A percentile compares a stretch with the other conserved stretches of the same genome.
Conservation (phyloP, 1,284 basidiomycete genomes). For the Trametes pubescens region DNA sequence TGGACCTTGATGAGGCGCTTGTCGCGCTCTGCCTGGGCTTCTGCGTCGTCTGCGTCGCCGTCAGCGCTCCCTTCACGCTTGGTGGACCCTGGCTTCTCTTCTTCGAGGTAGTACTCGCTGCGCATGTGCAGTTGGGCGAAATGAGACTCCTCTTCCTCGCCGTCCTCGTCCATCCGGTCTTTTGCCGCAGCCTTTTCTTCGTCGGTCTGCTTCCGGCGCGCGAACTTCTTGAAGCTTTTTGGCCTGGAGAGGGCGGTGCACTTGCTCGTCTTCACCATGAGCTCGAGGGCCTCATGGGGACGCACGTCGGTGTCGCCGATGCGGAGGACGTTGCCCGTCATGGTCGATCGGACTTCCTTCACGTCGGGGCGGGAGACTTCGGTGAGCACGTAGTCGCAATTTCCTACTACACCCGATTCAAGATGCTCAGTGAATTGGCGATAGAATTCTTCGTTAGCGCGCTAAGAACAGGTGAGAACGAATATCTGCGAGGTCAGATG, state of each 20-base stretch:
- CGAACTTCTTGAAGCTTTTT: slow-evolving; percentile 86
- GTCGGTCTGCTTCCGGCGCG: slow-evolving; percentile 47
- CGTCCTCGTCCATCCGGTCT: slow-evolving; percentile 43
- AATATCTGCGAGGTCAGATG: neutral
- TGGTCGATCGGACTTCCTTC: slow-evolving; percentile 71
- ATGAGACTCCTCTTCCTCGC: slow-evolving; percentile 46
- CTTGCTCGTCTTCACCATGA: slow-evolving; percentile 84
- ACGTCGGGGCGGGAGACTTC: slow-evolving; percentile 76
- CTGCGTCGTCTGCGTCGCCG: slow-evolving; percentile 38
- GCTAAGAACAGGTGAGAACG: slow-evolving; percentile 51
- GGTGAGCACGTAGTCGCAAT: slow-evolving; percentile 73
- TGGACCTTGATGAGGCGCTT: slow-evolving; percentile 60
- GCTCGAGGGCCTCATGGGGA: slow-evolving; percentile 75
- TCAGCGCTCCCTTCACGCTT: slow-evolving; percentile 41
- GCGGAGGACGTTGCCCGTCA: slow-evolving; percentile 70
- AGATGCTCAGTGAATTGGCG: slow-evolving; percentile 57
- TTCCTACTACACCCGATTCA: slow-evolving; percentile 66
- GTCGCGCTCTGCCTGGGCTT: slow-evolving; percentile 34
- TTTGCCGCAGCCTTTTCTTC: slow-evolving; percentile 42
- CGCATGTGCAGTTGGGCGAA: slow-evolving; percentile 66
- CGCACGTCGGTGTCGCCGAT: slow-evolving; percentile 77
- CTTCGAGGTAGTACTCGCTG: slow-evolving; percentile 66
- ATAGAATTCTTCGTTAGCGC: slow-evolving; percentile 83
- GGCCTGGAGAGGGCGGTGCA: slow-evolving; percentile 80
- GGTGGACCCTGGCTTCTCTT: slow-evolving; percentile 30